Evolutionary conservation across 345 rosid species (phyloP), one percentile per base, ranked within the genome.

Genomic region (Citrus inodora): DNA sequence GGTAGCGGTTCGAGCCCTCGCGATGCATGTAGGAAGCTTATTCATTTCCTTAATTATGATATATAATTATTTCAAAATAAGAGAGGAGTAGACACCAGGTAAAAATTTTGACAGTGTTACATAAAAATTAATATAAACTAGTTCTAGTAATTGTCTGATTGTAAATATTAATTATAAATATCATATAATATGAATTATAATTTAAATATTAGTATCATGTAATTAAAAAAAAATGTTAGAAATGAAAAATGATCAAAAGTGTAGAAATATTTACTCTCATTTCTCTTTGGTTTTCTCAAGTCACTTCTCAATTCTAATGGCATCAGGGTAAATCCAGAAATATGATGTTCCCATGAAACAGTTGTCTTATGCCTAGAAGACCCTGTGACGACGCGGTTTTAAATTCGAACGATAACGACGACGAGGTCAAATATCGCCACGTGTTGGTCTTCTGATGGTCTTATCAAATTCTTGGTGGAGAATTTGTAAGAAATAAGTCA

Each of bases 381-480:
- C 30, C 9, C 5, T 13, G 48, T 48, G 4, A 21, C 10, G 70
- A 75, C 77, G 42, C 60, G 60, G 14, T 73, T 73, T 59, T 22
- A 60, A 58, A 56, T 14, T 19, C 30, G 6, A 25, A 66, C 4
- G 58, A 58, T 35, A 64, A 71, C 28, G 81, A 37, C 24, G 79
- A 82, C 42, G 70, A 14, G 67, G 73, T 17, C 16, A 58, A 14
- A 51, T 17, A 3, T 6, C 0, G 64, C 68, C 82, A 82, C 81
- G 82, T 78, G 84, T 70, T 40, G 16, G 73, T 70, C 55, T 63
- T 9, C 19, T 4, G 58, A 24, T 10, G 30, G 55, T 19, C 73
- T 0, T 10, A 55, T 58, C 13, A n/a, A 78, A 67, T 62, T 73
- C 84, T 51, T 82, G 84, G 84, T 30, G 46, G 72, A 78, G 84